These are phyloP conservation scores for Candida cerambycidarum DNA, from an alignment of 805 yeast genomes.

Conservation along the genomic window DNA sequence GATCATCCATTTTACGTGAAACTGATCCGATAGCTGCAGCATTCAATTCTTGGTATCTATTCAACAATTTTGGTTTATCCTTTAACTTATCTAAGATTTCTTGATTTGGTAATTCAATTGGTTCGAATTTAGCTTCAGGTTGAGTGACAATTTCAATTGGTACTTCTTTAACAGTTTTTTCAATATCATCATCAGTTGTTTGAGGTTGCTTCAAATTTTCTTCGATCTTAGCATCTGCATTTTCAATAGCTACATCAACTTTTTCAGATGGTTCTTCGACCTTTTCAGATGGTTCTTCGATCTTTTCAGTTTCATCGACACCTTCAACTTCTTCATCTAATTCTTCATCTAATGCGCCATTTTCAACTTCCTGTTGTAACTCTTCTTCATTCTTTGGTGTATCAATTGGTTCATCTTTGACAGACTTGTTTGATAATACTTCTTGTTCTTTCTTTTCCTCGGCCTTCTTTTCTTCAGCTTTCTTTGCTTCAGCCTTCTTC, in stretches of 20 bases:
- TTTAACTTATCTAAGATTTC: conserved; percentile 37
- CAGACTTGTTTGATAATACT: conserved; percentile 14
- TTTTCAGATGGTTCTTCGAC: conserved; percentile 17
- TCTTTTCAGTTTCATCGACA: conserved; percentile 8
- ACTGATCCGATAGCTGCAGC: conserved; percentile 47
- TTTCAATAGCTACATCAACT: conserved; percentile 23
- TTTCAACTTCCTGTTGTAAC: conserved; percentile 8
- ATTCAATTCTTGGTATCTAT: conserved; percentile 50
- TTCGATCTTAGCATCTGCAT: conserved; percentile 12
- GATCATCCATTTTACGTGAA: conserved; percentile 46
- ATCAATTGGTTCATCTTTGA: conserved; percentile 10
- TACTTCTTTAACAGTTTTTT: conserved; percentile 24
- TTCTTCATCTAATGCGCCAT: conserved; percentile 18
- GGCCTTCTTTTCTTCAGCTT: conserved; percentile 11
- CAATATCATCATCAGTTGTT: conserved; percentile 27
- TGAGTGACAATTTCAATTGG: conserved; percentile 37
- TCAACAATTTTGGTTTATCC: conserved; percentile 49
- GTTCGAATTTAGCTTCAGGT: conserved; percentile 34
- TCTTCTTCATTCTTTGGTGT: conserved; percentile 14
- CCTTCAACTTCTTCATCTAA: conserved; percentile 26
- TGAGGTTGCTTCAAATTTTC: conserved; percentile 13
- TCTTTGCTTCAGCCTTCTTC: conserved; percentile 18
- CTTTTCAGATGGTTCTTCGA: neutral
- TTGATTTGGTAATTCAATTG: conserved; percentile 36
- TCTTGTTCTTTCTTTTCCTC: conserved; percentile 14